Base-by-base conservation (phyloP, 345 rosid species). In the Citropsis articulata region DNA sequence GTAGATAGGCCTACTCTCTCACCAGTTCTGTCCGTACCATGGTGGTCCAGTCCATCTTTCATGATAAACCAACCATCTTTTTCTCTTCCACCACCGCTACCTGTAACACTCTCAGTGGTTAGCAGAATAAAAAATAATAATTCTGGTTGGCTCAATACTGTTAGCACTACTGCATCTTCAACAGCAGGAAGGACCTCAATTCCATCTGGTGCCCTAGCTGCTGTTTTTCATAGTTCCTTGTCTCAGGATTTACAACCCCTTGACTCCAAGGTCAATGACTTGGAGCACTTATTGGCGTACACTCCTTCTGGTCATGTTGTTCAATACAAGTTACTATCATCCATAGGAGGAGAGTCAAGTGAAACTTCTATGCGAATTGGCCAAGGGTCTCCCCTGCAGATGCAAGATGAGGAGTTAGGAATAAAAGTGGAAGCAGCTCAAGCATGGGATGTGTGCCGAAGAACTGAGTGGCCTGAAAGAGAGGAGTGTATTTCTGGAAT, bases 401-500 rank as follows among this genome's bases (percentile, higher is more conserved):
- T 85, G 22, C 98, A 86, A 75, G 97, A 92, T 78, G 99, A 96
- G 80, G 99, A 91, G 70, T 72, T 90, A 55, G 85, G 88, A 74
- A 91, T 92, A 65, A 93, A 89, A 83, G 97, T 88, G 66, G 97
- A 92, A 83, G 86, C 95, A 55, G 82, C 94, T 75, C 98, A 96
- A 81, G 87, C 95, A 85, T 96, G 98, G 98, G 99, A 96, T 88
- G 99, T 96, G 69, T 94, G 98, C 79, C 85, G 98, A 79, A 88
- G 94, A 84, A 75, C 87, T 71, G 89, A 90, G 85, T 96, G 99
- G 99, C 97, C 95, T 31, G 98, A 94, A 89, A 90, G 93, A 86
- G 99, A 92, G 86, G 98, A 96, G 83, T 90, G 89, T 66, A 66
- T 96, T 81, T 75, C 85, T 55, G 95, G 91, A 78, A 86, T 91